phyloP scores from a whole-genome alignment of 1,139 yeast species.

The Citeromyces siamensis region DNA sequence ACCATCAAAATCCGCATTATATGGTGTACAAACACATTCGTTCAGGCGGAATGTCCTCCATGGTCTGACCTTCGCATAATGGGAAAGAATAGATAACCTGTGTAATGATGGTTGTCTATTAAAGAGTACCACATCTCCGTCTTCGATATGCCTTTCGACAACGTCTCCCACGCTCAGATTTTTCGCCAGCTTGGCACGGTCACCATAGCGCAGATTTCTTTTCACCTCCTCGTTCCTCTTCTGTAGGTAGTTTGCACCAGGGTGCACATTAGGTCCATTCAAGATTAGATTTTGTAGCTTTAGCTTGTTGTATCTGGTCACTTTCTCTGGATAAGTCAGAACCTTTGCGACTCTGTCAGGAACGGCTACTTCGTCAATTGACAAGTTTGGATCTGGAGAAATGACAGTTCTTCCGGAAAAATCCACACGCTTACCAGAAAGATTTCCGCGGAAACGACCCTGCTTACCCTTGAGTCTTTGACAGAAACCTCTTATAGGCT shows the following conservation, averaged over 20 bases:
- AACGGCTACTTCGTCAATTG: constrained; percentile 95
- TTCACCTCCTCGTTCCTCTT: constrained; percentile 80
- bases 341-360: constrained; percentile 96
- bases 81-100: constrained; percentile 86
- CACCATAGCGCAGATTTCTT: constrained; percentile 84
- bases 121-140: constrained; percentile 91
- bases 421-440: constrained; percentile 97
- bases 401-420: constrained; percentile 97
- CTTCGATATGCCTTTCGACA: constrained; percentile 96
- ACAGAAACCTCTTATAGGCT: constrained; percentile 93
- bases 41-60: constrained; percentile 97
- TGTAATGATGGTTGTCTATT: constrained; percentile 98
- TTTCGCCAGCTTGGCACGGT: constrained; percentile 65
- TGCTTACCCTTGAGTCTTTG: constrained; percentile 97
- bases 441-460: constrained; percentile 96
- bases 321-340: constrained; percentile 90
- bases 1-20: constrained; percentile 99
- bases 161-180: constrained; percentile 77
- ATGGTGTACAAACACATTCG: constrained; percentile 99
- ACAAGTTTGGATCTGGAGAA: constrained; percentile 95
- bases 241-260: constrained; percentile 90
- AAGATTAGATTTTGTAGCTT: constrained; percentile 63
- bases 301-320: constrained; percentile 74
- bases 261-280: constrained; percentile 84
- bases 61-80: constrained; percentile 91